Conservation (phyloP, 2,329 filamentous ascomycete genomes). For the Trichophyton schoenleinii region DNA sequence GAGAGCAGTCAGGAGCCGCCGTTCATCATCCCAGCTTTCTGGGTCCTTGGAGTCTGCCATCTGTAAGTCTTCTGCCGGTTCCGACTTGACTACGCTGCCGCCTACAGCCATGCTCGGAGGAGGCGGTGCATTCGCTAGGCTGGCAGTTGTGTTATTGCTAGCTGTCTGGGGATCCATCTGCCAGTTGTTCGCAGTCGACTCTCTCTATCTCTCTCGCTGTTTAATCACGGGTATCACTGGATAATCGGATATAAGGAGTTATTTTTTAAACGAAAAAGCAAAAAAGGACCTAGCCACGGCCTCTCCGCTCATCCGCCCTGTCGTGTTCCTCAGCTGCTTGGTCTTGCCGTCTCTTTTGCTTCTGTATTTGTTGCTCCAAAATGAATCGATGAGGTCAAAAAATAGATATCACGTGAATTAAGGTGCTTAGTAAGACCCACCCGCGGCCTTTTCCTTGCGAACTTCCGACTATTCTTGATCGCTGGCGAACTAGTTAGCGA, state of each 20-base stretch:
- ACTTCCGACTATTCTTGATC: background rate
- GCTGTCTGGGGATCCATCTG: background rate
- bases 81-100: background rate
- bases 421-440: background rate
- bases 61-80: background rate
- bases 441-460: background rate
- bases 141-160: background rate
- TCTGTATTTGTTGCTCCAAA: background rate
- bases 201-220: background rate
- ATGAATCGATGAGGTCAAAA: background rate
- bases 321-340: background rate
- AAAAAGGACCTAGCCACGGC: background rate
- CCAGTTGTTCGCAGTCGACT: background rate
- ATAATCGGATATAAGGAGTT: too few species aligned
- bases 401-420: background rate
- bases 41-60: background rate
- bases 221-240: background rate
- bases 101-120: background rate
- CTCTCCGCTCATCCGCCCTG: background rate
- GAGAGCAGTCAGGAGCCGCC: slow-evolving; percentile 29
- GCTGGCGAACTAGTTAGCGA: background rate
- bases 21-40: slow-evolving; percentile 23
- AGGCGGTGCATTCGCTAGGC: background rate
- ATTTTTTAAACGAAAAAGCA: too few species aligned
- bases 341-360: background rate